Percentiles rank a stretch among this genome's conserved stretches.
phyloP scores from a whole-genome alignment of 2,329 filamentous ascomycete genomes.

The Verticillium klebahnii region DNA sequence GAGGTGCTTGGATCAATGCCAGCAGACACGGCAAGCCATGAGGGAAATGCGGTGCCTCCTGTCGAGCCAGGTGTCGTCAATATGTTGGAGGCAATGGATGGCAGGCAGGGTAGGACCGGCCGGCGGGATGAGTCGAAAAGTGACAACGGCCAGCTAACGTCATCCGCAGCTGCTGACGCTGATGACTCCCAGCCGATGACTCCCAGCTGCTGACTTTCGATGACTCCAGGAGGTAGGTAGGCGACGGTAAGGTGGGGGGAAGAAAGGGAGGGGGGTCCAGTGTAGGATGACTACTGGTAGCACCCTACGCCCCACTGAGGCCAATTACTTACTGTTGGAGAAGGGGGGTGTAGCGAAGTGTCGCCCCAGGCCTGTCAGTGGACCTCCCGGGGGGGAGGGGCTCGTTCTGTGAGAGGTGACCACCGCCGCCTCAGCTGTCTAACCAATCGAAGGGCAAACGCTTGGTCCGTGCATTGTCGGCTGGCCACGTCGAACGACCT shows the following conservation, averaged over 20 bases:
- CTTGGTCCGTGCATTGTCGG: conserved; percentile 7
- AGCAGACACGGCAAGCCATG: background rate
- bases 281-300: background rate
- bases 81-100: background rate
- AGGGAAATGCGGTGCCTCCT: background rate
- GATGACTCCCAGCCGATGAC: too few relatives aligned
- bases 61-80: background rate
- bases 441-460: conserved; percentile 4
- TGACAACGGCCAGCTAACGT: background rate
- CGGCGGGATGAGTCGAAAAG: background rate
- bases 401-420: background rate
- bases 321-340: background rate
- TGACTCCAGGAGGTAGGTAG: too few relatives aligned
- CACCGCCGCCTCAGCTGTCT: background rate
- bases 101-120: background rate
- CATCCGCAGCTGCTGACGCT: background rate
- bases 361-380: too few relatives aligned
- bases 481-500: too few relatives aligned
- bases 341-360: too few relatives aligned
- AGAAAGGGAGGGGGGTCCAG: too few relatives aligned
- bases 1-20: background rate
- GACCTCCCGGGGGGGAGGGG: too few relatives aligned
- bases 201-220: background rate
- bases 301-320: background rate
- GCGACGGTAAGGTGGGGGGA: too few relatives aligned